phyloP scores from a whole-genome alignment of 2,329 filamentous ascomycete species.

The Corynespora cassiicola region DNA sequence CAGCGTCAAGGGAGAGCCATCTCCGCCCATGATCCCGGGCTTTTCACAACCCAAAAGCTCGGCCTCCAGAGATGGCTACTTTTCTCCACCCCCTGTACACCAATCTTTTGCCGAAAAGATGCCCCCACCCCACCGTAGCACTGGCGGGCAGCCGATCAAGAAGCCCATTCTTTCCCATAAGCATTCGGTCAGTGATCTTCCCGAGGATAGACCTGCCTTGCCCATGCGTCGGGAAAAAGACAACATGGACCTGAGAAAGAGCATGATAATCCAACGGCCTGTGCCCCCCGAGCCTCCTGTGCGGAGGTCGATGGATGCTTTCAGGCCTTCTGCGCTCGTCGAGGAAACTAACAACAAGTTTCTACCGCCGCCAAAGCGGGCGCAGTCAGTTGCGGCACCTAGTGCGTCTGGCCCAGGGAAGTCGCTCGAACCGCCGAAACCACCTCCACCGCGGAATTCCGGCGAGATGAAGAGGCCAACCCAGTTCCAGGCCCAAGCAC shows the following conservation, averaged over 20 bases:
- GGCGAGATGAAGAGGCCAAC: slow-evolving; percentile 38
- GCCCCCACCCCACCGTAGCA: slow-evolving; percentile 24
- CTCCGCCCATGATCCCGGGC: slow-evolving; percentile 27
- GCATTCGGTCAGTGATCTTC: slow-evolving; percentile 28
- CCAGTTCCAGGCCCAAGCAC: slow-evolving; percentile 14
- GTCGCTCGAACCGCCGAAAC: slow-evolving; percentile 37
- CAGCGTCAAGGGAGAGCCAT: slow-evolving; percentile 48
- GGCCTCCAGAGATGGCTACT: slow-evolving; percentile 36
- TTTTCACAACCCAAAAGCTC: slow-evolving; percentile 30
- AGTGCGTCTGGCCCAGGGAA: slow-evolving; percentile 14
- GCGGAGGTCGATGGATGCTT: slow-evolving; percentile 43
- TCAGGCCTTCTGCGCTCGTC: slow-evolving; percentile 30
- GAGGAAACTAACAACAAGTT: slow-evolving; percentile 34
- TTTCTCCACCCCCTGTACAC: slow-evolving; percentile 38
- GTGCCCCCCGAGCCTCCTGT: slow-evolving; percentile 40
- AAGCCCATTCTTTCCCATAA: slow-evolving; percentile 19
- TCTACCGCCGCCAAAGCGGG: slow-evolving; percentile 43
- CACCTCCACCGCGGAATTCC: slow-evolving; percentile 42
- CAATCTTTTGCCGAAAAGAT: slow-evolving; percentile 36
- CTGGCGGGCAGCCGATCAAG: slow-evolving; percentile 23
- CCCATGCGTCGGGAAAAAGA: slow-evolving; percentile 51
- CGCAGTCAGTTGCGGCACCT: slow-evolving; percentile 29
- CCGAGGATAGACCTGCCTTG: slow-evolving; percentile 57
- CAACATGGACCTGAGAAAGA: slow-evolving; percentile 41
- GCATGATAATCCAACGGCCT: slow-evolving; percentile 37